Base-by-base conservation (phyloP, 345 rosid species). In the Eucalyptus viminalis region DNA sequence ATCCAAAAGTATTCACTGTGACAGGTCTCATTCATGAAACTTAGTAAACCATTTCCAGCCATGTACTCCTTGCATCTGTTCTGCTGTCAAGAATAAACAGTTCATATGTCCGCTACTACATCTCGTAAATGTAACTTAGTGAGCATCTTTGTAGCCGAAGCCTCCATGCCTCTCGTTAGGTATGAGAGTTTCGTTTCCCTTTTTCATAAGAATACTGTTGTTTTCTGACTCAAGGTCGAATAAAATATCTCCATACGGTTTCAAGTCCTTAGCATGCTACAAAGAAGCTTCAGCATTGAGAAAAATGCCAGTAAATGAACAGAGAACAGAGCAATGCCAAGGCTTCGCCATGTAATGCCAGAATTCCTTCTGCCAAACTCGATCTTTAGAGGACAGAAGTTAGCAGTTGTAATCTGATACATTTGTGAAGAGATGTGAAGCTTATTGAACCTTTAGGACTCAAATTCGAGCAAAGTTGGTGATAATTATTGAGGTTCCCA, bases 331-430 rank as follows among this genome's bases (percentile, higher is more conserved):
- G 80, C 44, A 69, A 69, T 34, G 44, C 80, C 44, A 29, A 62
- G 24, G 24, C 22, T 34, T 34, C 44, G 2, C 80, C 80, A 8
- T 17, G 80, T 34, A 69, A 69, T 69, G 9, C 7, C 11, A 34
- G 24, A 69, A 69, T 69, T 34, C 44, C 80, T 69, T 5, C 14
- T 15, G 7, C 44, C 12, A 69, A 0, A 69, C 80, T 69, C 7
- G 3, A 34, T 19, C 80, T 34, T 0, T 0, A 34, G 44, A 34
- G 80, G 44, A 69, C 2, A 34, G 80, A 34, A 69, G 80, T 69
- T 31, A 34, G 0, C 25, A 69, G 44, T 69, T 69, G 24, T 31
- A 5, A 5, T 34, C 80, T 17, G 7, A 69, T 31, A 17, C 43
- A 0, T 31, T 69, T 31, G 80, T 16, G 13, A 31, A 69, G 80